Evolutionary conservation across 208 protist genomes (phyloP), one percentile per base, ranked within the genome.

Genomic region (Leishmania amazonensis): DNA sequence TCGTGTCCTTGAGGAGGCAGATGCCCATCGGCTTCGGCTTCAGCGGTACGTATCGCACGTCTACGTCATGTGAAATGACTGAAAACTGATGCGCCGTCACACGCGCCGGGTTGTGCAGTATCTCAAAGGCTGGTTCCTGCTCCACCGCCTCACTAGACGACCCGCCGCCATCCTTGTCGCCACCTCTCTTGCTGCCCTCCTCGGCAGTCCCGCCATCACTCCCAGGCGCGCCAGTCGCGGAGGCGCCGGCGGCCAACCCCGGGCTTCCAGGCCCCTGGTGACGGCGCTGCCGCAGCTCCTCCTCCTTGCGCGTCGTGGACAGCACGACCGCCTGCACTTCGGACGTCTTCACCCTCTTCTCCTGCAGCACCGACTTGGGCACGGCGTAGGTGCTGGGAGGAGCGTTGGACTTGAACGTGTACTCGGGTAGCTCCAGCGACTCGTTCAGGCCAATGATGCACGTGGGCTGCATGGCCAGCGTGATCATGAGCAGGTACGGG

Each of bases 381-480:
- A 94, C 76, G 2, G 93, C 98, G 90, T 99, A 99, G n/a, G 92
- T 79, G 75, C 97, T 99, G 45, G 98, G 96, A 62, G 92, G 85
- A 0, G 94, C 96, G 81, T 99, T 96, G 11, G 92, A 99, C 79
- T 91, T 94, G 75, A 99, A 97, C 1, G 78, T 77, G 87, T 98
- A 99, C 87, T 97, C 88, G 9, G 98, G 98, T 85, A 99, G 95
- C 75, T 99, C 92, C 7, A 99, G 92, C 74, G 99, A 91, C 58
- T 97, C 89, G 90, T 99, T 99, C 45, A 99, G 89, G 42, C 94
- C 98, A 83, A 99, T 99, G 77, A 99, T 91, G 77, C 98, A 96
- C 15, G 99, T 99, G 9, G 99, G 99, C 40, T 90, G 95, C 85
- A 99, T 98, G 17, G 99, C 92, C 19, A 99, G 85, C 28, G 96